Evolutionary conservation across 306 rosid species (phyloP), one percentile per base, ranked within the genome.

Genomic region (Cucurbita maxima): DNA sequence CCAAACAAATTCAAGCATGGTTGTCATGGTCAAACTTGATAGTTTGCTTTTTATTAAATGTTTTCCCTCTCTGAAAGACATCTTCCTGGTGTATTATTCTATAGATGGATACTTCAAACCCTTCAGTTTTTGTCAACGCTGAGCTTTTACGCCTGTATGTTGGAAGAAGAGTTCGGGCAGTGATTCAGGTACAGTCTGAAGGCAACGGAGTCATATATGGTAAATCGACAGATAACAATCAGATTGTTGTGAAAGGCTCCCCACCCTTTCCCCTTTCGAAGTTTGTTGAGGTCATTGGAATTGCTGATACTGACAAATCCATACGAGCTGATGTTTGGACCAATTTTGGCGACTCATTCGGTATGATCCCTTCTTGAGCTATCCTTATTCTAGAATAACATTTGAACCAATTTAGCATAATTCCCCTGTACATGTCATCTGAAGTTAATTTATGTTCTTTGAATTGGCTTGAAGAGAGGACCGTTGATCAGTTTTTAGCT

Each of bases 241-340:
- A 90, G 83, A 34, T 93, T 19, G 56, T 80, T 77, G 92, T 90
- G 34, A 93, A 86, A 83, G 92, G 96, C 64, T 64, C 86, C n/a
- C 89, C 94, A 34, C 81, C 87, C 0, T 48, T 64, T 41, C 56
- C 86, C 63, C 90, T 82, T 68, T 82, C 96, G 18, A 88, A 18
- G 55, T 93, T 83, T 81, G 90, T 93, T 3, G 97, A 93, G 86
- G 93, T 93, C 80, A 77, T 90, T 74, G 98, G 98, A n/a, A 68
- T 87, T 76, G 97, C 90, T 80, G 95, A 88, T 60, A 71, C 79
- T 51, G 98, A 93, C 40, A 90, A 80, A 75, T 93, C 97, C 61
- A 93, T 93, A 54, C 85, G 69, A 30, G 90, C 97, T 34, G 93
- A 89, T 78, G 71, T 76, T 10, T 93, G 97, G 98, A 88, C 82